Evolutionary conservation across 176 grass and related monocot genomes (phyloP).

Genomic region (Lolium multiflorum): DNA sequence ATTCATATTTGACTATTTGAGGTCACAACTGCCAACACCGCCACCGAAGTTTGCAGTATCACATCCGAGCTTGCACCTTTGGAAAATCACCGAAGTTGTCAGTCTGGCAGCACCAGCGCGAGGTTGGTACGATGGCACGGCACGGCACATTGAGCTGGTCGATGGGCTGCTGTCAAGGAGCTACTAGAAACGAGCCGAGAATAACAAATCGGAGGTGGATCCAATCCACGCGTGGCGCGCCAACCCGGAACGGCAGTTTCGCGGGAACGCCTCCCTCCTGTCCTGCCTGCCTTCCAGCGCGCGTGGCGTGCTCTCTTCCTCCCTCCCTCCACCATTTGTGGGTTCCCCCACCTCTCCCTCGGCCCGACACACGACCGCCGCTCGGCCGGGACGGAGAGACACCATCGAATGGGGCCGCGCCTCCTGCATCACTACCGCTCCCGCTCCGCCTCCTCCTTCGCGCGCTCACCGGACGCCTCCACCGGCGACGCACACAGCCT

Average conservation of each 20-base stretch:
- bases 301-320: not conserved
- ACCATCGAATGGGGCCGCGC: slow-evolving; percentile 34
- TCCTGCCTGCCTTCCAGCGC: not conserved
- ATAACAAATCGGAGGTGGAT: not conserved
- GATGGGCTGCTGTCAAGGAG: too few relatives aligned
- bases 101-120: too few relatives aligned
- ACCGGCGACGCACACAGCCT: slow-evolving; percentile 34
- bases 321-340: slow-evolving; percentile 32
- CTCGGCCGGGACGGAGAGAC: slow-evolving; percentile 29
- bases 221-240: not conserved
- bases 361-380: slow-evolving; percentile 21
- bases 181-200: not conserved
- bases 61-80: too few relatives aligned
- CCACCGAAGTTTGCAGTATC: too few relatives aligned
- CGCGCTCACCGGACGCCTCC: slow-evolving; percentile 46
- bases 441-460: slow-evolving; percentile 61
- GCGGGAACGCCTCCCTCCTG: not conserved
- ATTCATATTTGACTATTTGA: too few relatives aligned
- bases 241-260: not conserved
- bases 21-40: too few relatives aligned
- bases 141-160: too few relatives aligned
- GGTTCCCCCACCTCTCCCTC: slow-evolving; percentile 32
- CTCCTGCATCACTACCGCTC: slow-evolving; percentile 49
- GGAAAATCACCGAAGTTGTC: too few relatives aligned
- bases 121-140: too few relatives aligned